Evolutionary conservation across 768 basidiomycete species (phyloP).

Genomic region (Zangia roseola): DNA sequence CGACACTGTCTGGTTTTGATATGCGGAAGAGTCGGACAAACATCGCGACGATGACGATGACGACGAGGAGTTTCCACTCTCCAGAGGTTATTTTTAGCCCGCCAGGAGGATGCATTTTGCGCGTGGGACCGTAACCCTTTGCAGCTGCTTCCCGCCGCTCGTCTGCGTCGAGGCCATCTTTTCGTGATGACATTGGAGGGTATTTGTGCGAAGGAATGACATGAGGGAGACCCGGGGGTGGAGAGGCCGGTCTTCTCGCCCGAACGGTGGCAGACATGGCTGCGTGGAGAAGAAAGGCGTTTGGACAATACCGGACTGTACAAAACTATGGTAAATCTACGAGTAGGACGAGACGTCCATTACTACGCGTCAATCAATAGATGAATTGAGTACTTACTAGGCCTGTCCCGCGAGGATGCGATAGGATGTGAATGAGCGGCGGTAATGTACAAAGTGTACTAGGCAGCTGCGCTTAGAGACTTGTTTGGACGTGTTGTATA

Average conservation of each 20-base stretch:
- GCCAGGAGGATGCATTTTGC: constrained; percentile 49
- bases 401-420: background rate
- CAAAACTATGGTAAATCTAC: constrained; percentile 14
- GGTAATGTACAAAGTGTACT: background rate
- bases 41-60: constrained; percentile 65
- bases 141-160: constrained; percentile 66
- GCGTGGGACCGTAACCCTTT: constrained; percentile 56
- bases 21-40: constrained; percentile 86
- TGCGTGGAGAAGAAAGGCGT: constrained; percentile 1
- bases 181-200: constrained; percentile 50
- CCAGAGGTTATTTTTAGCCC: constrained; percentile 64
- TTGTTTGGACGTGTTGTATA: constrained; percentile 19
- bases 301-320: constrained; percentile 22
- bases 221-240: constrained; percentile 48
- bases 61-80: constrained; percentile 74
- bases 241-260: constrained; percentile 67
- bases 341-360: background rate
- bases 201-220: constrained; percentile 49
- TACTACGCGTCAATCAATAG: too few relatives aligned
- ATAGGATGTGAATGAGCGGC: constrained; percentile 1
- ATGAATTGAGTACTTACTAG: constrained; percentile 1
- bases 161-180: constrained; percentile 75
- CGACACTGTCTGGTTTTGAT: constrained; percentile 85
- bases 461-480: constrained; percentile 5
- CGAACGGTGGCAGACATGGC: constrained; percentile 52